Conservation (phyloP, 768 basidiomycete genomes). For the Pisolithus marmoratus region DNA sequence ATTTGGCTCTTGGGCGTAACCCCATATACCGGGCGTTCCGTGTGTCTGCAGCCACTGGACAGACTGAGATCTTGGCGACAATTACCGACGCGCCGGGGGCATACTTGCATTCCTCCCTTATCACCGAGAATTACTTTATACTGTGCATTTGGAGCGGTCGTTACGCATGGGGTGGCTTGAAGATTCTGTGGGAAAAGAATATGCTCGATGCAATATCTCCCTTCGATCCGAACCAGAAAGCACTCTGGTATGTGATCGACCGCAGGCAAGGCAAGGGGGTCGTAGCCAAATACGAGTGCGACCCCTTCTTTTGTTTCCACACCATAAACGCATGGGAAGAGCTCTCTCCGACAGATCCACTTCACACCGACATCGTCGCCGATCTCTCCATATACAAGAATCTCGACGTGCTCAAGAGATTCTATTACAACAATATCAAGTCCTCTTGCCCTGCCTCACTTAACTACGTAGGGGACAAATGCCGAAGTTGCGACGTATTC, state of each 20-base stretch:
- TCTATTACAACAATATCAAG: constrained; percentile 27
- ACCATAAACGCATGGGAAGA: constrained; percentile 35
- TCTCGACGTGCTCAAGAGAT: constrained; percentile 25
- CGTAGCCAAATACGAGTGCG: constrained; percentile 31
- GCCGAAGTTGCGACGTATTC: constrained; percentile 13
- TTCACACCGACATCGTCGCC: constrained; percentile 28
- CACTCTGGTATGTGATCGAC: constrained; percentile 35
- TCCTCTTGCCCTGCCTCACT: constrained; percentile 20
- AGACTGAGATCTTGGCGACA: constrained; percentile 30
- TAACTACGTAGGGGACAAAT: constrained; percentile 19
- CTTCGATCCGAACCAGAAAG: constrained; percentile 24
- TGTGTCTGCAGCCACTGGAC: constrained; percentile 25
- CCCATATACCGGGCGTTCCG: constrained; percentile 31
- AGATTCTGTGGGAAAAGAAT: constrained; percentile 28
- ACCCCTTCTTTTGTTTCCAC: constrained; percentile 38
- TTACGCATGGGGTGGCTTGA: constrained; percentile 23
- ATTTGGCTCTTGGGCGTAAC: constrained; percentile 22
- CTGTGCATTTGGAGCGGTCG: constrained; percentile 31
- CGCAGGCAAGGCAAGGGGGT: constrained; percentile 31
- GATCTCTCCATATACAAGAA: constrained; percentile 33
- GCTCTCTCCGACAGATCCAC: constrained; percentile 14
- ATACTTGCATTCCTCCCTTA: constrained; percentile 33
- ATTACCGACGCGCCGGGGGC: constrained; percentile 34
- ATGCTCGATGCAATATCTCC: constrained; percentile 27
- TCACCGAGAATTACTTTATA: constrained; percentile 34